Conservation (phyloP, 176 grass and related monocot species). For the Poa annua region DNA sequence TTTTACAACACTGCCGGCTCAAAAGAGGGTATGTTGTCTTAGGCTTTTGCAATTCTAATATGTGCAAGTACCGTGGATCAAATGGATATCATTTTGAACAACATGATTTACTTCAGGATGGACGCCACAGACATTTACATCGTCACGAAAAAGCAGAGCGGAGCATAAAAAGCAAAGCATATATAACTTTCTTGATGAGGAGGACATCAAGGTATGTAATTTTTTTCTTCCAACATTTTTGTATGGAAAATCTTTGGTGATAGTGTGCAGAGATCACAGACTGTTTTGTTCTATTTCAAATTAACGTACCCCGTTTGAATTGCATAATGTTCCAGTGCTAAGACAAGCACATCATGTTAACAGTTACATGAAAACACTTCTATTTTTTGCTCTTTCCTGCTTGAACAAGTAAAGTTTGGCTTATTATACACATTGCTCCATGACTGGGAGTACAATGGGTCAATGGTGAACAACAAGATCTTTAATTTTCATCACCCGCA, state of each 20-base stretch:
- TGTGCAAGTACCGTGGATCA: slow-evolving; percentile 4
- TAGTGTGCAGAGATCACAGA: not conserved
- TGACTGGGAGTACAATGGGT: slow-evolving; percentile 22
- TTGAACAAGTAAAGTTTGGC: not conserved
- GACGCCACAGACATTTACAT: slow-evolving; percentile 86
- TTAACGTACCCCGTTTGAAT: not conserved
- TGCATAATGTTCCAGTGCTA: slow-evolving; percentile 5
- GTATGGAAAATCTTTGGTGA: slow-evolving; percentile 3
- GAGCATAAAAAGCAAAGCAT: slow-evolving; percentile 86
- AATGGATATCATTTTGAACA: slow-evolving; percentile 15
- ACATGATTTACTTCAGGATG: slow-evolving; percentile 64
- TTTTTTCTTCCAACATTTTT: slow-evolving; percentile 28
- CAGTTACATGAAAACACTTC: not conserved
- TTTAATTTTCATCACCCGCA: not conserved
- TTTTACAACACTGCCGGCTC: slow-evolving; percentile 93
- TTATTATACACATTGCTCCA: not conserved
- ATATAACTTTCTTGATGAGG: slow-evolving; percentile 93
- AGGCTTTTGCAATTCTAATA: slow-evolving; percentile 17
- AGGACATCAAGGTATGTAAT: slow-evolving; percentile 82
- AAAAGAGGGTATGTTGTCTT: slow-evolving; percentile 72
- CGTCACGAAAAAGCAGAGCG: slow-evolving; percentile 85
- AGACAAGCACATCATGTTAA: not conserved
- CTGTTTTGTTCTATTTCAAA: slow-evolving; percentile 7
- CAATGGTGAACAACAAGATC: not conserved
- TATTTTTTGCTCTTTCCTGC: not conserved